phyloP scores from a whole-genome alignment of 2,329 filamentous ascomycete genomes.

The Neurospora sp. region DNA sequence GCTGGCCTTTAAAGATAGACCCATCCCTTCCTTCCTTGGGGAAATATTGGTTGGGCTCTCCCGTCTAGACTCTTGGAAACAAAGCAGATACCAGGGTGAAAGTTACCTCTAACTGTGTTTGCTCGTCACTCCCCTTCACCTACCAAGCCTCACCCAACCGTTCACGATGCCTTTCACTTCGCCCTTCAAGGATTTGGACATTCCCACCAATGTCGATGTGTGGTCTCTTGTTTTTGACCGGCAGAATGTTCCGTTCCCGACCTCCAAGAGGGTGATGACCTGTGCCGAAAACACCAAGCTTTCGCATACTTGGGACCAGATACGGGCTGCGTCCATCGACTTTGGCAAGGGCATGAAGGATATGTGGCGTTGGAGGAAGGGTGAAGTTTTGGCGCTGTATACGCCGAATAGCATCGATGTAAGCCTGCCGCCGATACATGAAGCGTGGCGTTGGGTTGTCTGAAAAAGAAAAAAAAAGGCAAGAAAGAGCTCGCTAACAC shows the following conservation, averaged over 20 bases:
- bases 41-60: not conserved
- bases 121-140: not conserved
- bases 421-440: conserved; percentile 4
- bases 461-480: not conserved
- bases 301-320: conserved; percentile 59
- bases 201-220: conserved; percentile 61
- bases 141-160: not conserved
- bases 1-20: not conserved
- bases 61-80: not conserved
- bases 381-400: conserved; percentile 74
- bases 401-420: conserved; percentile 75
- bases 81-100: not conserved
- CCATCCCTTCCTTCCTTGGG: not conserved
- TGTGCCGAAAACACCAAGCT: conserved; percentile 56
- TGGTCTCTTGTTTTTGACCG: conserved; percentile 62
- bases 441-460: not conserved
- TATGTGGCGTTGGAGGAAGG: conserved; percentile 67
- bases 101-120: not conserved
- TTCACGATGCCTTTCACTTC: conserved; percentile 63
- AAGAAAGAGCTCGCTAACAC: not conserved
- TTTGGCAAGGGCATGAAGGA: conserved; percentile 74
- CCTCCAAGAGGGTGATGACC: conserved; percentile 58
- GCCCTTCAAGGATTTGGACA: conserved; percentile 50
- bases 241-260: conserved; percentile 4
- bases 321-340: conserved; percentile 54